phyloP scores from a whole-genome alignment of 148 eudicot genomes.

The Diospyros lotus region DNA sequence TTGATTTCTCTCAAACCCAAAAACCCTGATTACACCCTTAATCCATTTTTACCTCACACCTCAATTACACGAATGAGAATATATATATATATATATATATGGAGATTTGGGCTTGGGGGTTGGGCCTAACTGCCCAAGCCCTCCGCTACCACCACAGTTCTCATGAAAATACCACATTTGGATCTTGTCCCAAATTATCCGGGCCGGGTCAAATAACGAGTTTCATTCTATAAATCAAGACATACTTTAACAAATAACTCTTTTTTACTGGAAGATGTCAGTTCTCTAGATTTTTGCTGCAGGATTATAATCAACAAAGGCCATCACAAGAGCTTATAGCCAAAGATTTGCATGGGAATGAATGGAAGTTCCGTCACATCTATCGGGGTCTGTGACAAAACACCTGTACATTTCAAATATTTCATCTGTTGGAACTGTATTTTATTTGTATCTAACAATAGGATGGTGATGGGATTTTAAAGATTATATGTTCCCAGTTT shows the following conservation, averaged over 20 bases:
- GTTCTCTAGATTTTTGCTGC: conserved; percentile 3
- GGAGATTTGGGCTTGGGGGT: too few relatives aligned
- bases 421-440: background rate
- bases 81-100: too few relatives aligned
- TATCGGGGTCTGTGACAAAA: conserved; percentile 57
- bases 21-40: too few relatives aligned
- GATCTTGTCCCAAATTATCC: too few relatives aligned
- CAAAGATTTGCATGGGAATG: conserved; percentile 81
- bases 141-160: too few relatives aligned
- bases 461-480: background rate
- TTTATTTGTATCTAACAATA: conserved; percentile 1
- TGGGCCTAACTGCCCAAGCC: too few relatives aligned
- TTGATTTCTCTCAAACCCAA: too few relatives aligned
- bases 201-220: too few relatives aligned
- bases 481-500: background rate
- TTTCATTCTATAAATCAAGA: too few relatives aligned
- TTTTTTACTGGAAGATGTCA: background rate
- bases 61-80: too few relatives aligned
- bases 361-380: conserved; percentile 93
- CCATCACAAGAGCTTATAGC: conserved; percentile 98
- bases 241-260: background rate
- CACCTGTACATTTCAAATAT: background rate
- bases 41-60: too few relatives aligned
- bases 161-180: too few relatives aligned
- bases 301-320: conserved; percentile 96